Evolutionary conservation across 2,329 filamentous ascomycete genomes (phyloP), one percentile per base, ranked within the genome.

Genomic region (Cladosporium sp.): DNA sequence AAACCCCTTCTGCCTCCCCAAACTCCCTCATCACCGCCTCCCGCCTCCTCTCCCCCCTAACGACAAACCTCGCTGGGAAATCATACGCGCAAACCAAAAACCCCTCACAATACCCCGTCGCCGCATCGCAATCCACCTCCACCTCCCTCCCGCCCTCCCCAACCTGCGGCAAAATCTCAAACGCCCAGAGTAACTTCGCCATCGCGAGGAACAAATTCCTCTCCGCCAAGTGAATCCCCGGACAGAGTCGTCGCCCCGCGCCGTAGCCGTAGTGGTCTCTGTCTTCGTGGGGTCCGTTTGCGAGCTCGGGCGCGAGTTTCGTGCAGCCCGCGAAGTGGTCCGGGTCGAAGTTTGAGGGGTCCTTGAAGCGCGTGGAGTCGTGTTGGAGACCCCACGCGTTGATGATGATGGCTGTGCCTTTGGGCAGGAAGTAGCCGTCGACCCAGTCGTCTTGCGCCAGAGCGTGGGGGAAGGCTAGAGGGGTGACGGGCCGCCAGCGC

Each of bases 251-350:
- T 6, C 76, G 66, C 0, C 76, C 76, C 7, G 68, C 70, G 0
- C 75, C 75, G 54, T 77, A 78, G 1, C 63, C 63, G 57, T 74
- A 78, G 43, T 77, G 74, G 54, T 74, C 70, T 32, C 71, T 63
- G 11, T 63, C 62, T 22, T 62, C 51, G 27, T 61, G 68, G 36
- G 68, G 58, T 3, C 63, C 54, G 11, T 62, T 62, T 8, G 69
- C 64, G 20, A 70, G 69, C 8, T 69, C 64, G 1, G 61, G 62
- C 3, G 71, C 67, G 0, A 69, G 56, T 5, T 54, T 58, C 4
- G 61, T 63, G 27, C 61, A 35, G 15, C 60, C 58, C 18, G 59
- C 55, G 43, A 61, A 71, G 38, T 67, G 63, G 43, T 68, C 66
- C 5, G 68, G 68, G 42, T 70, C 63, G 57, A 68, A 70, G 1